Percentiles rank a stretch among this genome's conserved stretches.
Evolutionary conservation across 805 yeast species (phyloP).

Genomic region (Yamadazyma kitorensis): DNA sequence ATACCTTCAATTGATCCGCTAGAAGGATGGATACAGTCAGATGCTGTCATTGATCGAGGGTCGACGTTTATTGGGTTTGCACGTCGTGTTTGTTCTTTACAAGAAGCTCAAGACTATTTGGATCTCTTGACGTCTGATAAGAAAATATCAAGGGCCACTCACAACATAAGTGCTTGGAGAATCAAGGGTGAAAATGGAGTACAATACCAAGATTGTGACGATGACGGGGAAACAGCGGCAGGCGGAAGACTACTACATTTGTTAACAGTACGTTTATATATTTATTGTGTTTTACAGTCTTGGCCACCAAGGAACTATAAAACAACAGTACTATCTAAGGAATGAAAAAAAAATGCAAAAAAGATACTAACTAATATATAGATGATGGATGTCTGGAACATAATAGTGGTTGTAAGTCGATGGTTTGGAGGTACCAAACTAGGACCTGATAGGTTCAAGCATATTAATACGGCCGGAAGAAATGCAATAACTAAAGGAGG

Average conservation of each 20-base stretch:
- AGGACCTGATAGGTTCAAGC: conserved; percentile 94
- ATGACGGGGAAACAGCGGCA: conserved; percentile 97
- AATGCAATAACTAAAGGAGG: conserved; percentile 75
- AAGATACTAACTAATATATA: conserved; percentile 17
- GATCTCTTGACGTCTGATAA: conserved; percentile 57
- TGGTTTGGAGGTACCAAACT: conserved; percentile 93
- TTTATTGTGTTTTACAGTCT: conserved; percentile 1
- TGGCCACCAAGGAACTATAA: no score
- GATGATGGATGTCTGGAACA: conserved; percentile 79
- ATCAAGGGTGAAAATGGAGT: conserved; percentile 56
- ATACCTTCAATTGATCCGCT: conserved; percentile 53
- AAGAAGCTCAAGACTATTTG: conserved; percentile 59
- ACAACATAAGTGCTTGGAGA: conserved; percentile 87
- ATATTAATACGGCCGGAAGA: conserved; percentile 84
- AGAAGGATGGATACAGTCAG: conserved; percentile 76
- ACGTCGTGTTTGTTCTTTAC: conserved; percentile 56
- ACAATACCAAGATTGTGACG: conserved; percentile 82
- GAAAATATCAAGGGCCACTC: conserved; percentile 65
- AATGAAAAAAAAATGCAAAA: no score
- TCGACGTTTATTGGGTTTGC: conserved; percentile 85
- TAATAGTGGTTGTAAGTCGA: conserved; percentile 80
- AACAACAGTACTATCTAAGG: no score
- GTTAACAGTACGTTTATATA: conserved; percentile 46
- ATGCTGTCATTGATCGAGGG: conserved; percentile 76
- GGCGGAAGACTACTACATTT: conserved; percentile 84